A percentile compares a stretch with the other conserved stretches of the same genome.
These are phyloP conservation scores for Thecaphora frezii DNA, from an alignment of 1,284 basidiomycete species.

Conservation along the genomic window DNA sequence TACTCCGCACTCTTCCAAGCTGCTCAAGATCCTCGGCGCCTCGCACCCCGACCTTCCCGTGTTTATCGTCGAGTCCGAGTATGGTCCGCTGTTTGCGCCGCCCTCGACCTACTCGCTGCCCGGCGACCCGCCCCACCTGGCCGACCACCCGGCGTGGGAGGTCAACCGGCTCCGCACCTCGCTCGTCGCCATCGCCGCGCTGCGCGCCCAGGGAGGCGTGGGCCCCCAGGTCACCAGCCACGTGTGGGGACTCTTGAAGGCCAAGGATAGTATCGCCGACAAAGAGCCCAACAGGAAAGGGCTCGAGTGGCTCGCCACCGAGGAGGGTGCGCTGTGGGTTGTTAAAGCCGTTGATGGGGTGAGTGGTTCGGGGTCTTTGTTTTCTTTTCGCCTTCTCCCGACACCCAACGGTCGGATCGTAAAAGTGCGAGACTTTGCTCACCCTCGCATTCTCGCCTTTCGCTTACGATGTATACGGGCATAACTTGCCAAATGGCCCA, in stretches of 20 bases:
- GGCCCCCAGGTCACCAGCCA: slow-evolving; percentile 88
- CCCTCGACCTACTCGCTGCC: slow-evolving; percentile 63
- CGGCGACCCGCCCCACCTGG: slow-evolving; percentile 18
- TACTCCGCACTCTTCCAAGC: slow-evolving; percentile 81
- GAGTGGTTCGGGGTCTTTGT: slow-evolving; percentile 7
- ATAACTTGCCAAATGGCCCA: too few species aligned
- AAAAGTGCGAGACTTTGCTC: neutral
- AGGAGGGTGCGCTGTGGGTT: slow-evolving; percentile 91
- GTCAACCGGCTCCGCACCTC: slow-evolving; percentile 83
- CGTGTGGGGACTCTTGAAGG: slow-evolving; percentile 88
- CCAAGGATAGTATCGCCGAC: slow-evolving; percentile 56
- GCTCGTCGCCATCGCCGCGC: slow-evolving; percentile 84
- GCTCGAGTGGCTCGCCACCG: slow-evolving; percentile 74
- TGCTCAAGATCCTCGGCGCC: slow-evolving; percentile 80
- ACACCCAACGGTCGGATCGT: neutral
- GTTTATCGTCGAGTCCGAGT: slow-evolving; percentile 87
- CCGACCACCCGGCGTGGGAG: slow-evolving; percentile 62
- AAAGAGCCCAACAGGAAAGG: slow-evolving; percentile 67
- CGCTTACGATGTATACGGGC: neutral
- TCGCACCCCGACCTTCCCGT: slow-evolving; percentile 70
- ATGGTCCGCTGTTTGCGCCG: slow-evolving; percentile 80
- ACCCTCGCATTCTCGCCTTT: neutral
- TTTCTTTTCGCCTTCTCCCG: neutral
- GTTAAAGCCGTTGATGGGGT: slow-evolving; percentile 75
- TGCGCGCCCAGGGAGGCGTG: slow-evolving; percentile 81